Conservation (phyloP, 179 eudicot genomes). For the Actinidia arguta region DNA sequence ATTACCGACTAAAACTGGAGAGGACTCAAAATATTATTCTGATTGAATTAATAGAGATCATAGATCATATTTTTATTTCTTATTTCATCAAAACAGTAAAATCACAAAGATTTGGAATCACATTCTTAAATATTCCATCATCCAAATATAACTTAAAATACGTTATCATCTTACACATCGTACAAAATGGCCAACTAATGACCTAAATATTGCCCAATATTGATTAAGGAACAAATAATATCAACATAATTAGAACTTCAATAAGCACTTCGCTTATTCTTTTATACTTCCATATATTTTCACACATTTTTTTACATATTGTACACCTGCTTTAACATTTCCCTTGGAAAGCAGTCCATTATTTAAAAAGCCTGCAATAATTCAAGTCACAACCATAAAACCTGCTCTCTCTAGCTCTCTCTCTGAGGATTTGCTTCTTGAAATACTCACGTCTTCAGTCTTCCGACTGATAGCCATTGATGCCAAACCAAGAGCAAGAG, state of each 20-base stretch:
- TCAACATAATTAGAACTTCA: no score
- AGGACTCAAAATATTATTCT: no score
- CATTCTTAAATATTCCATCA: background rate
- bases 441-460: background rate
- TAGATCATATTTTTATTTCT: no score
- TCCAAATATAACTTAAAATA: background rate
- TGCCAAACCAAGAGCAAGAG: background rate
- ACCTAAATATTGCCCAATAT: background rate
- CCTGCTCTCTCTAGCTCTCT: background rate
- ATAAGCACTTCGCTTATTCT: no score
- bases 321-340: no score
- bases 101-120: no score
- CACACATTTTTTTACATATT: no score
- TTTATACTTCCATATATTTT: no score
- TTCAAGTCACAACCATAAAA: background rate
- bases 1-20: no score
- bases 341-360: conserved; percentile 7
- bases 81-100: no score
- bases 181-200: background rate
- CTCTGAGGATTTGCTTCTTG: conserved; percentile 5
- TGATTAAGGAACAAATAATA: no score
- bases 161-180: background rate
- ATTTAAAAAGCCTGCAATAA: conserved; percentile 7
- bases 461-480: conserved; percentile 6
- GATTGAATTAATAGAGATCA: no score